Evolutionary conservation across 169 alveolate species (phyloP).

Genomic region (Perkinsus marinus): DNA sequence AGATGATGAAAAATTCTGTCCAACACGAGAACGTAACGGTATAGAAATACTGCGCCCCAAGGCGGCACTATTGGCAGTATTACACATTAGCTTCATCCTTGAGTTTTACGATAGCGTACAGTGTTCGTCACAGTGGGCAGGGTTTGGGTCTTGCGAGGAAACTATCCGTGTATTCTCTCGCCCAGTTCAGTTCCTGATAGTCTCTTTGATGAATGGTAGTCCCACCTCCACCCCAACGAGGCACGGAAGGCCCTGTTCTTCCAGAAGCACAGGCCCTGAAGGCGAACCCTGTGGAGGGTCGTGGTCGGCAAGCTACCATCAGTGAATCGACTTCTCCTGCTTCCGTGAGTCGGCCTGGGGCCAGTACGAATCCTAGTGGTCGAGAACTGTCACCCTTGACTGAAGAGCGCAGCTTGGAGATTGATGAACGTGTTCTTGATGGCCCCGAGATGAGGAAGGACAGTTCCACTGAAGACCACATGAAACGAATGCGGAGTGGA

Average conservation of each 20-base stretch:
- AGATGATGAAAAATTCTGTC: too few relatives aligned
- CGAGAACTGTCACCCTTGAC: background rate
- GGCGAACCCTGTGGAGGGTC: background rate
- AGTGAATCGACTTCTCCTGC: background rate
- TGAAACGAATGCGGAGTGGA: conserved; percentile 20
- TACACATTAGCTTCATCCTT: too few relatives aligned
- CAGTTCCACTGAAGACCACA: conserved; percentile 4
- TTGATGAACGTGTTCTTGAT: background rate
- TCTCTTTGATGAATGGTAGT: background rate
- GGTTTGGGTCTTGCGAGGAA: too few relatives aligned
- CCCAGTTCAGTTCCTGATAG: background rate
- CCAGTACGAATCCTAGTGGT: background rate
- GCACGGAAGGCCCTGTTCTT: background rate
- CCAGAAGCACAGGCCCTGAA: background rate
- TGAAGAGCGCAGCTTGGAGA: background rate
- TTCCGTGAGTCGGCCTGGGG: background rate
- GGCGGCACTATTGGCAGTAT: too few relatives aligned
- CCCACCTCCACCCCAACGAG: background rate
- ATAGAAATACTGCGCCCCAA: too few relatives aligned
- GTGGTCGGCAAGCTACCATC: background rate
- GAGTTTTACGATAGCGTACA: too few relatives aligned
- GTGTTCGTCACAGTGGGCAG: too few relatives aligned
- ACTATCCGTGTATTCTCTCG: too few relatives aligned
- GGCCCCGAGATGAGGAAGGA: background rate
- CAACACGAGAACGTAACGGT: too few relatives aligned